Evolutionary conservation across 108 stramenopile genomes (phyloP).

Genomic region (Bacterosira constricta): DNA sequence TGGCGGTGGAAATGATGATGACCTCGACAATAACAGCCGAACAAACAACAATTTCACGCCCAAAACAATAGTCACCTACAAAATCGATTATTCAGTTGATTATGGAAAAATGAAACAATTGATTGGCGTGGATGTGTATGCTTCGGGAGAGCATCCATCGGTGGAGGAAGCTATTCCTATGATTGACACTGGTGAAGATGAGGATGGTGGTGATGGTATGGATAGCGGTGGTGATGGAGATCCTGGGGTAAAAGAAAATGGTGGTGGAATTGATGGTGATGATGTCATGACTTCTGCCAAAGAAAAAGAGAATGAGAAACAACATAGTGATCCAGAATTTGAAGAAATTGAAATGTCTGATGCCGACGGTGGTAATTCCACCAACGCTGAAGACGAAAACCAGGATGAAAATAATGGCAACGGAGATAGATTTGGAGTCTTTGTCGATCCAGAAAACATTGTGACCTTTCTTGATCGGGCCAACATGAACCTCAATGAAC

Average conservation of each 20-base stretch:
- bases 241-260: too few species aligned
- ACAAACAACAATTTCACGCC: slow-evolving; percentile 11
- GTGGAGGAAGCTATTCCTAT: slow-evolving; percentile 56
- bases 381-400: neutral
- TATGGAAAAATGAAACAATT: slow-evolving; percentile 59
- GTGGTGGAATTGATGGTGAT: neutral
- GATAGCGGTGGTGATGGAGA: slow-evolving; percentile 1
- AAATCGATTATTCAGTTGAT: slow-evolving; percentile 64
- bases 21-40: neutral
- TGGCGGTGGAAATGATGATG: slow-evolving; percentile 39
- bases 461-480: slow-evolving; percentile 47
- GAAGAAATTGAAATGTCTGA: slow-evolving; percentile 15
- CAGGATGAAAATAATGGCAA: neutral
- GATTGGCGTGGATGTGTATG: slow-evolving; percentile 59
- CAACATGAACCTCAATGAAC: slow-evolving; percentile 51
- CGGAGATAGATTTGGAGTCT: slow-evolving; percentile 65
- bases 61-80: slow-evolving; percentile 62
- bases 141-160: slow-evolving; percentile 56
- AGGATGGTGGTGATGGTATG: slow-evolving; percentile 43
- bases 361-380: neutral
- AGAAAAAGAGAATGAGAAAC: neutral
- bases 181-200: slow-evolving; percentile 44
- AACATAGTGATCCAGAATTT: neutral
- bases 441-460: slow-evolving; percentile 73
- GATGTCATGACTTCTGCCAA: neutral